Evolutionary conservation across 2,329 filamentous ascomycete genomes (phyloP).

Genomic region (Aspergillus sp.): DNA sequence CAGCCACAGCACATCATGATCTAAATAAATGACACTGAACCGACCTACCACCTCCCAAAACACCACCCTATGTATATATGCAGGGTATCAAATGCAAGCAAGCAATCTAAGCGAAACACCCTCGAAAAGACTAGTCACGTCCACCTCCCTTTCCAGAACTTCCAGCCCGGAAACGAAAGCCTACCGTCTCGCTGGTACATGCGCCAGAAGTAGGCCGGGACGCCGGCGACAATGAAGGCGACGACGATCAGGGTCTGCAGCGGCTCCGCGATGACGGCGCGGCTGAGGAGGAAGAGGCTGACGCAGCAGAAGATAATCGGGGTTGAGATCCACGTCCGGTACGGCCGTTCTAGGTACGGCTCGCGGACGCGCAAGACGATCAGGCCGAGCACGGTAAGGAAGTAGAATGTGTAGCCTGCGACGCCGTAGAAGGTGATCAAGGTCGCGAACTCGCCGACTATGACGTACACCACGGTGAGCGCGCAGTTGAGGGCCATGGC

Average conservation of each 20-base stretch:
- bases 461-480: constrained; percentile 67
- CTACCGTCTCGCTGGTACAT: constrained; percentile 55
- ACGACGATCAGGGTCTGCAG: constrained; percentile 82
- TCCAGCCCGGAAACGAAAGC: constrained; percentile 28
- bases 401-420: constrained; percentile 95
- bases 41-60: too few species aligned
- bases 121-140: too few species aligned
- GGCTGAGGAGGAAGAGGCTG: constrained; percentile 77
- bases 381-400: constrained; percentile 83
- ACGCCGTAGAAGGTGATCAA: constrained; percentile 96
- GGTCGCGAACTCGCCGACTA: constrained; percentile 82
- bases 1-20: too few species aligned
- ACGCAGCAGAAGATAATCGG: constrained; percentile 98
- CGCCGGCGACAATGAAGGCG: constrained; percentile 69
- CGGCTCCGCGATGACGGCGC: constrained; percentile 84
- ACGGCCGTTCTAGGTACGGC: constrained; percentile 78
- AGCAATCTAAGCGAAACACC: too few species aligned
- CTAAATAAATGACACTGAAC: too few species aligned
- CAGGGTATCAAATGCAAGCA: too few species aligned
- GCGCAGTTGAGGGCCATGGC: constrained; percentile 73
- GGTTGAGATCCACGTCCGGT: constrained; percentile 92
- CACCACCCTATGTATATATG: too few species aligned
- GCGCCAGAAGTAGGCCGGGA: constrained; percentile 84
- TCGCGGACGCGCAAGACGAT: constrained; percentile 84
- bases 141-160: constrained; percentile 40